phyloP scores from a whole-genome alignment of 83 land plant species.

The Picea engelmannii region DNA sequence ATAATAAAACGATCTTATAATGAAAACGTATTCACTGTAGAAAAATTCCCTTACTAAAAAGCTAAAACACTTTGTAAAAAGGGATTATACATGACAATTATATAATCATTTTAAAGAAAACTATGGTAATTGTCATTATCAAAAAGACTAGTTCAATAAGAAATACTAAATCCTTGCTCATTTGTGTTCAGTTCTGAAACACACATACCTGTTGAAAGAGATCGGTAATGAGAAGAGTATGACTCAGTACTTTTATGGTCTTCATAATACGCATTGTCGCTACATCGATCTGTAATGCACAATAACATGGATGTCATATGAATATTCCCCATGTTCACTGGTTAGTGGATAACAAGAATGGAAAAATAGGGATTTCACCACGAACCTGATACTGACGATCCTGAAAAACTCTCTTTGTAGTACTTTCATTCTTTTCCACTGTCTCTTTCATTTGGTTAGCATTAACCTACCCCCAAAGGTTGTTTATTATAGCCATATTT shows the following conservation, averaged over 20 bases:
- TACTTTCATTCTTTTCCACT: constrained; percentile 96
- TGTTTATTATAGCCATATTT: neutral
- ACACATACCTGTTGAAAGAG: constrained; percentile 22
- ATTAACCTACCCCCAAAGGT: constrained; percentile 63
- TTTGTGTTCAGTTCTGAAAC: constrained; percentile 42
- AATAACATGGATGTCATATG: constrained; percentile 4
- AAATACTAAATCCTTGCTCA: constrained; percentile 88
- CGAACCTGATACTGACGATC: constrained; percentile 99
- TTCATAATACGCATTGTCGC: too few relatives aligned
- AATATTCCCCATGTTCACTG: neutral
- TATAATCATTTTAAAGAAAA: too few relatives aligned
- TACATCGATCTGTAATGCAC: constrained; percentile 90
- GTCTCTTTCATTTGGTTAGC: constrained; percentile 99
- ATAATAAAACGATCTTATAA: neutral
- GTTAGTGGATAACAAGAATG: neutral
- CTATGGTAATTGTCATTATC: too few relatives aligned
- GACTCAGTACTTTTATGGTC: too few relatives aligned
- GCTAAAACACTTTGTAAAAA: neutral
- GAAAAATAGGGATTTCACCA: neutral
- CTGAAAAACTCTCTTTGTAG: constrained; percentile 99
- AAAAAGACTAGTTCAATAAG: neutral
- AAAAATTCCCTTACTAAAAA: neutral
- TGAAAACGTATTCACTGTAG: neutral
- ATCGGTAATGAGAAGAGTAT: too few relatives aligned
- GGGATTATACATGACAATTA: too few relatives aligned